Percentiles rank a stretch among this genome's conserved stretches.
These are phyloP conservation scores for Parachaetomium inaequale DNA, from an alignment of 495 filamentous ascomycete species.

Conservation along the genomic window DNA sequence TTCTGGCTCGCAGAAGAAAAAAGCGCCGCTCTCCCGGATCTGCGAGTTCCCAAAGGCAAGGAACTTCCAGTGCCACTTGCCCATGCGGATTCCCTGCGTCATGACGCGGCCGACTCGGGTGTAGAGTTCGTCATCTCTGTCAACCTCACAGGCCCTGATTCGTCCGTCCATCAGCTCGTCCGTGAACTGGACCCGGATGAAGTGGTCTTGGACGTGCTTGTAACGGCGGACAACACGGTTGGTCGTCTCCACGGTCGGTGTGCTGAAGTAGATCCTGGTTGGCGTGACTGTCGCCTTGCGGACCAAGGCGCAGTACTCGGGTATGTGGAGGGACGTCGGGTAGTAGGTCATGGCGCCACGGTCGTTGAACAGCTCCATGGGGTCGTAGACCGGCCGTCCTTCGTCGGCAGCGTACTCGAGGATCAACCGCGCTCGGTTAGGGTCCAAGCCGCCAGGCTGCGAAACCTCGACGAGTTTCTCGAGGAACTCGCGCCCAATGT, in stretches of 20 bases:
- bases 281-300: constrained; percentile 79
- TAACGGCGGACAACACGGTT: constrained; percentile 82
- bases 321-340: constrained; percentile 52
- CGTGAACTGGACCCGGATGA: constrained; percentile 86
- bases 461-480: constrained; percentile 52
- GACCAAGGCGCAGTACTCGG: constrained; percentile 67
- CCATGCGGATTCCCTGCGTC: constrained; percentile 75
- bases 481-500: constrained; percentile 63
- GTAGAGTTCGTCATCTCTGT: constrained; percentile 66
- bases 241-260: constrained; percentile 76
- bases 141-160: constrained; percentile 42
- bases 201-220: constrained; percentile 64
- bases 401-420: constrained; percentile 42
- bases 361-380: constrained; percentile 69
- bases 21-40: constrained; percentile 87
- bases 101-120: constrained; percentile 67
- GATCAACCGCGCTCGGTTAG: constrained; percentile 36
- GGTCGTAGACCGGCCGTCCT: constrained; percentile 59
- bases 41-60: constrained; percentile 96
- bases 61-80: constrained; percentile 78
- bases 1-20: constrained; percentile 61
- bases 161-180: constrained; percentile 63
- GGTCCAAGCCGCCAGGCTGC: constrained; percentile 9
- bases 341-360: constrained; percentile 43
- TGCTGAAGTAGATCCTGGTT: constrained; percentile 71